Evolutionary conservation across 73 alveolate genomes (phyloP), one percentile per base, ranked within the genome.

Genomic region (Stentor coeruleus): DNA sequence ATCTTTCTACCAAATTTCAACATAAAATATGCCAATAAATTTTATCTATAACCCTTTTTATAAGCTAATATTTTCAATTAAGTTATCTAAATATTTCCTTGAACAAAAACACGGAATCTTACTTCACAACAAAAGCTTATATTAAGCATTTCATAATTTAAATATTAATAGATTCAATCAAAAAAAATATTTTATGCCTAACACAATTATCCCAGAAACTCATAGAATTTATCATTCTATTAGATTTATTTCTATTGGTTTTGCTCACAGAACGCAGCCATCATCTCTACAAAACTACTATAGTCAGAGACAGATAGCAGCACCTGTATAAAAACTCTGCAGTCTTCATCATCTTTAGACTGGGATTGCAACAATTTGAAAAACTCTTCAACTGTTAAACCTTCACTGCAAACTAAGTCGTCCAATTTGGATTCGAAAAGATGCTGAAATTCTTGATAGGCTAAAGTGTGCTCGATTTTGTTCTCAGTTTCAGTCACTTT

Each of bases 381-480:
- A 58, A 87, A 87, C 39, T 87, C 59, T 31, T 87, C 93, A 1
- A 83, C 85, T 30, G 87, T 4, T 6, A 76, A 60, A 3, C 87
- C 93, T 55, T 82, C 39, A n/a, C 55, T 73, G 35, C 74, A 58
- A 38, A 87, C 86, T 41, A 84, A 39, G 49, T 74, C 89, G 37
- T 86, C 92, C 31, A 86, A 55, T 4, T 82, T 86, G 4, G 37
- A 3, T 79, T 88, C 93, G 38, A 88, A 88, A 3, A 88, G 79
- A 33, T 84, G 77, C 72, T 88, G 83, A 55, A 84, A 88, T 57
- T 88, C 90, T 74, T 88, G 35, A 80, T 83, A 88, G n/a, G 83
- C 93, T 33, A 76, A 77, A n/a, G 93, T 88, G 55, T 88, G 81
- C 88, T 88, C 93, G 3, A 88, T 85, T 55, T 84, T 88, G 59